These are phyloP conservation scores for Kodamaea alishanica DNA, from an alignment of 1,139 yeast species.

Conservation along the genomic window DNA sequence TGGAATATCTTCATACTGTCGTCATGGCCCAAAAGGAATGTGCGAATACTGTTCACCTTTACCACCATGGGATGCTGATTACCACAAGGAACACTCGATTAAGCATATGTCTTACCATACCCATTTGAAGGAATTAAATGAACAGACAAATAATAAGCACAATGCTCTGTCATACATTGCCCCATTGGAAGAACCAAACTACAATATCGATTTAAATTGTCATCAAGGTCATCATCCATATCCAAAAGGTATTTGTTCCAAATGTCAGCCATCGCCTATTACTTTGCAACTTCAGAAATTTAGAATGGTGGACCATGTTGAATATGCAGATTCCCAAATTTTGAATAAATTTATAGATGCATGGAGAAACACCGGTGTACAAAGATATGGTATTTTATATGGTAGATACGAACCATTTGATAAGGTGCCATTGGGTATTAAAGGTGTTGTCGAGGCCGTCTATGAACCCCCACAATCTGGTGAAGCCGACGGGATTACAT, in stretches of 20 bases:
- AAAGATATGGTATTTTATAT: conserved; percentile 79
- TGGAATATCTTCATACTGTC: conserved; percentile 60
- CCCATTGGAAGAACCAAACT: conserved; percentile 74
- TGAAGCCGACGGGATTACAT: conserved; percentile 78
- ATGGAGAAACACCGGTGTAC: conserved; percentile 88
- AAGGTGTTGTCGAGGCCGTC: conserved; percentile 90
- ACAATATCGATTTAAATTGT: conserved; percentile 60
- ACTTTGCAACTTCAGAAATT: conserved; percentile 86
- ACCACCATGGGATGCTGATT: conserved; percentile 88
- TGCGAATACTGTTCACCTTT: conserved; percentile 95
- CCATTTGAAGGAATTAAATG: conserved; percentile 67
- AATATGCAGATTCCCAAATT: conserved; percentile 69
- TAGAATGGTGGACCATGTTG: conserved; percentile 97
- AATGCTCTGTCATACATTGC: conserved; percentile 70
- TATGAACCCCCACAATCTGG: conserved; percentile 91
- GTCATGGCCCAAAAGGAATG: conserved; percentile 93
- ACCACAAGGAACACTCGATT: conserved; percentile 70
- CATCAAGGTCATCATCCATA: conserved; percentile 84
- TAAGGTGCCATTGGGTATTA: conserved; percentile 85
- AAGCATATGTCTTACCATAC: conserved; percentile 91
- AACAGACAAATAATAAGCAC: conserved; percentile 60
- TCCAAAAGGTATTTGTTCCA: conserved; percentile 94
- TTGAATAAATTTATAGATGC: conserved; percentile 81
- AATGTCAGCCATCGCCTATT: conserved; percentile 94
- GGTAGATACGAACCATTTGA: conserved; percentile 79